Evolutionary conservation across 371 early-diverging fungal genomes (phyloP).

Genomic region (Mycotypha africana): DNA sequence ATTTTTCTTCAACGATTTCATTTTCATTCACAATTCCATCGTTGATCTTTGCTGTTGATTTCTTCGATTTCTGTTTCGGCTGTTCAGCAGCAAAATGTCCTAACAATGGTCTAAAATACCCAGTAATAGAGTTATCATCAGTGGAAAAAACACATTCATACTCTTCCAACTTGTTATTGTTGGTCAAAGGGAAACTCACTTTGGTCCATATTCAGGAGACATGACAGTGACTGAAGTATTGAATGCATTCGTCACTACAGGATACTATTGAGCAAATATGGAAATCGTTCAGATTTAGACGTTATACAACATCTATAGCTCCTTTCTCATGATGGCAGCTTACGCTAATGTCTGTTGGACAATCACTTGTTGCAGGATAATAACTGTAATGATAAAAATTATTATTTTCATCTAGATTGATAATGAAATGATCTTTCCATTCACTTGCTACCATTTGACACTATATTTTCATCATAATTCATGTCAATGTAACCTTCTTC

Average conservation of each 20-base stretch:
- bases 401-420: slow-evolving; percentile 21
- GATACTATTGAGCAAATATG: slow-evolving; percentile 3
- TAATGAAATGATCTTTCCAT: slow-evolving; percentile 22
- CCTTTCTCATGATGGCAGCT: slow-evolving; percentile 3
- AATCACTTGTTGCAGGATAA: slow-evolving; percentile 17
- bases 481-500: not conserved
- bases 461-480: too few species aligned
- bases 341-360: slow-evolving; percentile 7
- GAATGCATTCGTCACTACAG: slow-evolving; percentile 14
- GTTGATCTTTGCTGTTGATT: slow-evolving; percentile 7
- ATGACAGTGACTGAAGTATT: slow-evolving; percentile 7
- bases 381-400: slow-evolving; percentile 21
- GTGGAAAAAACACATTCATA: too few species aligned
- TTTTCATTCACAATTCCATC: slow-evolving; percentile 13
- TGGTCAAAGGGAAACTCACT: slow-evolving; percentile 3
- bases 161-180: not conserved
- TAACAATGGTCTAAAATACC: slow-evolving; percentile 16
- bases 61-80: slow-evolving; percentile 15
- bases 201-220: slow-evolving; percentile 8
- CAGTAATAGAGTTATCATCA: too few species aligned
- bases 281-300: too few species aligned
- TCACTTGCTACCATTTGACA: slow-evolving; percentile 25
- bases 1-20: slow-evolving; percentile 21
- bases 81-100: slow-evolving; percentile 11
- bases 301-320: not conserved